phyloP scores from a whole-genome alignment of 805 yeast genomes.

The Candida pini region DNA sequence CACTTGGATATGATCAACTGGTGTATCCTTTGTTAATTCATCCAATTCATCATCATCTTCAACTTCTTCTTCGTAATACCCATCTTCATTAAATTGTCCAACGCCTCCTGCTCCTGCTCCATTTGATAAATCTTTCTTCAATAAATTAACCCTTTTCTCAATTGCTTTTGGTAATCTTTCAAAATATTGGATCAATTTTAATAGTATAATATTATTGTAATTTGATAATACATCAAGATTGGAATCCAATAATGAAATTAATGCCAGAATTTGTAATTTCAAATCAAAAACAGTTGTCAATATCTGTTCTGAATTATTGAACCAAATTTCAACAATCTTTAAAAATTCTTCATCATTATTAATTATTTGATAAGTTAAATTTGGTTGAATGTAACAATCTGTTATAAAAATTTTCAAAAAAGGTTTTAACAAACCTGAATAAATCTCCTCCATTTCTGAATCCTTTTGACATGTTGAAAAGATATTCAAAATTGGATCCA shows the following conservation, averaged over 20 bases:
- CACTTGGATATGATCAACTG: slow-evolving; percentile 28
- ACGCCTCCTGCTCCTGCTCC: slow-evolving; percentile 30
- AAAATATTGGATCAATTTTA: slow-evolving; percentile 35
- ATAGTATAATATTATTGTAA: slow-evolving; percentile 20
- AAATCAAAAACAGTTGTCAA: slow-evolving; percentile 52
- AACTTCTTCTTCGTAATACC: slow-evolving; percentile 13
- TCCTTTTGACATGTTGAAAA: slow-evolving; percentile 26
- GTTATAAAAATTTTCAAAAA: slow-evolving; percentile 39
- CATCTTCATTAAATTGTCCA: slow-evolving; percentile 23
- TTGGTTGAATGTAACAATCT: slow-evolving; percentile 34
- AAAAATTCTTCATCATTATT: slow-evolving; percentile 34
- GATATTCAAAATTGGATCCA: slow-evolving; percentile 20
- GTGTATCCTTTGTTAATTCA: slow-evolving; percentile 27
- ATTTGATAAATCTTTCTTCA: slow-evolving; percentile 33
- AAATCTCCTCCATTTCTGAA: slow-evolving; percentile 13
- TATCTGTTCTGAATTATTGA: slow-evolving; percentile 35
- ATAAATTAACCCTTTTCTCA: slow-evolving; percentile 38
- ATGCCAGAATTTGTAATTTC: slow-evolving; percentile 45
- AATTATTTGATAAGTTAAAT: slow-evolving; percentile 31
- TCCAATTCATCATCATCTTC: slow-evolving; percentile 25
- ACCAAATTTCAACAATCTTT: slow-evolving; percentile 42
- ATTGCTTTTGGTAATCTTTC: slow-evolving; percentile 45
- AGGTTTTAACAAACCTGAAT: slow-evolving; percentile 14
- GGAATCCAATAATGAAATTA: slow-evolving; percentile 34
- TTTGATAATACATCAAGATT: slow-evolving; percentile 25